phyloP scores from a whole-genome alignment of 2,329 filamentous ascomycete species.

The Fusarium clavum region DNA sequence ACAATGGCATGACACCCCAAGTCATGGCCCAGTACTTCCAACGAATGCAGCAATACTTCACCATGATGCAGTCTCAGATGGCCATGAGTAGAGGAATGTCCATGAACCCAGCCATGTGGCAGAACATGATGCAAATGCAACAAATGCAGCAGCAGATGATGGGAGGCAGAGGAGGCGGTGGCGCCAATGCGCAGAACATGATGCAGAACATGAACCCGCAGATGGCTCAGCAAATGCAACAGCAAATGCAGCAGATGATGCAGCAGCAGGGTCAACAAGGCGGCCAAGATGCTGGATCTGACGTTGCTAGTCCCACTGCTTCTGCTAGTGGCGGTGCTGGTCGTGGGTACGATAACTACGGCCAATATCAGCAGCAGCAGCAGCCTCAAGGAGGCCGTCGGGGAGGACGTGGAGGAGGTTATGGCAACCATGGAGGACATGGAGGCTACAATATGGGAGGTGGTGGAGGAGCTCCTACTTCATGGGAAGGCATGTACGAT shows the following conservation, averaged over 20 bases:
- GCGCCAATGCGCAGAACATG: conserved; percentile 54
- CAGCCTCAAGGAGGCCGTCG: conserved; percentile 51
- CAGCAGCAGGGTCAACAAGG: conserved; percentile 53
- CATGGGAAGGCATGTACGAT: conserved; percentile 99
- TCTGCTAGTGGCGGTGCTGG: conserved; percentile 44
- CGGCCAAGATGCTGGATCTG: conserved; percentile 47
- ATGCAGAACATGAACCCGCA: conserved; percentile 60
- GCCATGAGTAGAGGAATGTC: conserved; percentile 80
- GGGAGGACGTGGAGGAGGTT: conserved; percentile 49
- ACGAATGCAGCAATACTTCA: conserved; percentile 97
- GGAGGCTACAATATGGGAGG: conserved; percentile 52
- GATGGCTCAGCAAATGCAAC: conserved; percentile 72
- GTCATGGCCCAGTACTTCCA: conserved; percentile 99
- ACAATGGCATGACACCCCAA: conserved; percentile 86
- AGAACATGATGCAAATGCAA: conserved; percentile 82
- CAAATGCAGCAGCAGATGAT: conserved; percentile 70
- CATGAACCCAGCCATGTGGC: conserved; percentile 82
- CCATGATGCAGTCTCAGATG: conserved; percentile 94
- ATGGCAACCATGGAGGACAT: conserved; percentile 45
- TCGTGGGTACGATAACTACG: conserved; percentile 48
- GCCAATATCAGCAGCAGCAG: conserved; percentile 57
- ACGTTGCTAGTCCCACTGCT: conserved; percentile 33
- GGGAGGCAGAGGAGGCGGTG: conserved; percentile 55
- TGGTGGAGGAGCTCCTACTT: conserved; percentile 75
- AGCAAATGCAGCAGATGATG: conserved; percentile 59